Evolutionary conservation across 1,139 yeast species (phyloP).

Genomic region (Lipomyces yarrowii): DNA sequence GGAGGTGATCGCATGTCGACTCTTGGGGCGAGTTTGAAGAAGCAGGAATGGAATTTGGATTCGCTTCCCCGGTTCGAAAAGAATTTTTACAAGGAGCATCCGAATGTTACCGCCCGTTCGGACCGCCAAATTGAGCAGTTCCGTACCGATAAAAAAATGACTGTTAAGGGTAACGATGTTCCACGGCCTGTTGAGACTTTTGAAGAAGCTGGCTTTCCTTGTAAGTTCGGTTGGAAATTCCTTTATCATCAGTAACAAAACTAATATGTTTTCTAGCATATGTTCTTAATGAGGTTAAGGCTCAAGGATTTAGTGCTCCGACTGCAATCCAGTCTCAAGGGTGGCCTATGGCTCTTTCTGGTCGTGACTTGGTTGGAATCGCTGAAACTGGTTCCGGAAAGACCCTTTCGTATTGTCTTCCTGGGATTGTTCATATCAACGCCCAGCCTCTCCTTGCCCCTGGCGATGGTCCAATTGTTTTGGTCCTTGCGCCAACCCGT

Average conservation of each 20-base stretch:
- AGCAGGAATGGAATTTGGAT: slow-evolving; percentile 80
- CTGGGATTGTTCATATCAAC: slow-evolving; percentile 95
- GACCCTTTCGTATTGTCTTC: slow-evolving; percentile 94
- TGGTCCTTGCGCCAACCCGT: slow-evolving; percentile 97
- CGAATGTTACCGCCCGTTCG: slow-evolving; percentile 71
- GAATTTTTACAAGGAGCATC: slow-evolving; percentile 88
- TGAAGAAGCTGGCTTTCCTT: slow-evolving; percentile 96
- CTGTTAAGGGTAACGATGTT: slow-evolving; percentile 75
- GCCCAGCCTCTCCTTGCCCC: slow-evolving; percentile 92
- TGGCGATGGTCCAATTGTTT: slow-evolving; percentile 97
- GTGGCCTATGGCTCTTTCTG: slow-evolving; percentile 99
- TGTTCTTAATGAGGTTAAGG: slow-evolving; percentile 84
- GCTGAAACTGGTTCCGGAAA: slow-evolving; percentile 99
- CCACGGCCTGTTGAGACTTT: slow-evolving; percentile 93
- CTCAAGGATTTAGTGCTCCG: slow-evolving; percentile 91
- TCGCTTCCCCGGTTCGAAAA: slow-evolving; percentile 88
- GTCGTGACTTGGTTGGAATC: slow-evolving; percentile 98
- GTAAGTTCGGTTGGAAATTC: background rate
- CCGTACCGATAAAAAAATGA: slow-evolving; percentile 86
- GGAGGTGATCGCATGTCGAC: slow-evolving; percentile 49
- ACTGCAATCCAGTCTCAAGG: slow-evolving; percentile 99
- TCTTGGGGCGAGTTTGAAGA: slow-evolving; percentile 60
- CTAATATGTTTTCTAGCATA: slow-evolving; percentile 50
- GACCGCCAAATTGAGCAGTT: slow-evolving; percentile 71
- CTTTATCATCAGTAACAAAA: slow-evolving; percentile 14